phyloP scores from a whole-genome alignment of 1,284 basidiomycete species.

The Coniferiporia sulphurascens region DNA sequence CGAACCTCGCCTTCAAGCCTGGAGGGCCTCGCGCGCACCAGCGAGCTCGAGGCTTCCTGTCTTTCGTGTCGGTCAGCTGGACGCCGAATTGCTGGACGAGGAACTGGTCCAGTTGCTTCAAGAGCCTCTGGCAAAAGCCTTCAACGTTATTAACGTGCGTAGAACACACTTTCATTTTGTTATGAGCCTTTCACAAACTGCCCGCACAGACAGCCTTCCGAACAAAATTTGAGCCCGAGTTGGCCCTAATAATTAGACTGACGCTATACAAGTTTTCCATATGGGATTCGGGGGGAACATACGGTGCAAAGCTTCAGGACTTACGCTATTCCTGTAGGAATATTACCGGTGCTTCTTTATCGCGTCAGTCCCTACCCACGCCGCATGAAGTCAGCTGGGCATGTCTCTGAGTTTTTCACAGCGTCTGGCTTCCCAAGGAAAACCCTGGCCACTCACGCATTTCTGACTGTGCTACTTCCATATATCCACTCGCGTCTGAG shows the following conservation, averaged over 20 bases:
- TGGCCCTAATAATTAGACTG: constrained; percentile 72
- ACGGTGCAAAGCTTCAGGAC: constrained; percentile 90
- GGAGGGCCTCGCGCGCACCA: constrained; percentile 36
- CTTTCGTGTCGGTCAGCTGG: constrained; percentile 86
- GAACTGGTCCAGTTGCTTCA: constrained; percentile 82
- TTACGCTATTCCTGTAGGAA: constrained; percentile 50
- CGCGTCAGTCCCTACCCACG: constrained; percentile 30
- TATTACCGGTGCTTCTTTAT: constrained; percentile 23
- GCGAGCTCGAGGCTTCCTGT: constrained; percentile 38
- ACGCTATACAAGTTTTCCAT: constrained; percentile 82
- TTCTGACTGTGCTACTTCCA: constrained; percentile 72
- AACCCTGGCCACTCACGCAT: constrained; percentile 62
- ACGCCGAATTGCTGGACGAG: constrained; percentile 88
- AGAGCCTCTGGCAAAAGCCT: constrained; percentile 75
- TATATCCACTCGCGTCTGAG: constrained; percentile 77
- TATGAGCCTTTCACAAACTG: background rate
- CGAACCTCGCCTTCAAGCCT: constrained; percentile 46
- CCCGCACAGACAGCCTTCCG: constrained; percentile 52
- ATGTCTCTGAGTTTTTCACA: constrained; percentile 24
- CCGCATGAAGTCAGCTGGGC: constrained; percentile 21
- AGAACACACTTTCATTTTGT: background rate
- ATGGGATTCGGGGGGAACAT: constrained; percentile 79
- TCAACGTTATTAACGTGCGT: constrained; percentile 69
- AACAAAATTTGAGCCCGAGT: constrained; percentile 74
- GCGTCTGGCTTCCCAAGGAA: constrained; percentile 59